A percentile compares a stretch with the other conserved stretches of the same genome.
phyloP scores from a whole-genome alignment of 345 rosid genomes.

The Citrus trifoliata region DNA sequence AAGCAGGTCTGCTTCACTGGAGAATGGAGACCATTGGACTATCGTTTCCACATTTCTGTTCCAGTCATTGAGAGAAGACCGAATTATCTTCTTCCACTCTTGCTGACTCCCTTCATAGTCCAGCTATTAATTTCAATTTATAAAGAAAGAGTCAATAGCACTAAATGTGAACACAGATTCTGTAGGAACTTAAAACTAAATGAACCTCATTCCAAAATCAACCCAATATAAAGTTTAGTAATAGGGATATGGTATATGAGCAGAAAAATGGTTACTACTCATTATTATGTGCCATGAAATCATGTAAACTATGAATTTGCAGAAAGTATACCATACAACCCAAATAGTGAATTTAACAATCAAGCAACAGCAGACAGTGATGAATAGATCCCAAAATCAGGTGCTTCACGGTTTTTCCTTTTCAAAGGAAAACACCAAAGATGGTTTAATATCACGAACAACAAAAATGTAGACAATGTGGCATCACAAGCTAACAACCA shows the following conservation, averaged over 20 bases:
- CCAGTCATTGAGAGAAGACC: slow-evolving; percentile 63
- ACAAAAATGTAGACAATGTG: not conserved
- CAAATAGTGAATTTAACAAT: not conserved
- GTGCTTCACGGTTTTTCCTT: not conserved
- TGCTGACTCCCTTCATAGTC: slow-evolving; percentile 58
- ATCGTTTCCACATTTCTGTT: slow-evolving; percentile 62
- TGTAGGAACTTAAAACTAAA: not conserved
- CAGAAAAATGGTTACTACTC: not conserved
- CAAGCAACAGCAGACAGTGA: not conserved
- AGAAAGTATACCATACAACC: not conserved
- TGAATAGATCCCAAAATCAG: not conserved
- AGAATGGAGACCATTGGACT: slow-evolving; percentile 80
- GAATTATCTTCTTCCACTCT: slow-evolving; percentile 57
- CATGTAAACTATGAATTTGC: not conserved
- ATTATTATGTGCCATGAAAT: not conserved
- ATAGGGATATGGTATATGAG: not conserved
- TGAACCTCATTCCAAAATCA: slow-evolving; percentile 6
- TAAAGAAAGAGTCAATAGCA: slow-evolving; percentile 7
- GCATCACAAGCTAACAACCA: not conserved
- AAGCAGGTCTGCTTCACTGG: slow-evolving; percentile 71
- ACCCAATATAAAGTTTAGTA: not conserved
- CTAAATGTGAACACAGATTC: not conserved
- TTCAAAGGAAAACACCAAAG: no score
- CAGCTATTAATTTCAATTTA: slow-evolving; percentile 49
- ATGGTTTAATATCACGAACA: not conserved